Conservation (phyloP, 2,329 filamentous ascomycete species). For the Diaporthe vexans region DNA sequence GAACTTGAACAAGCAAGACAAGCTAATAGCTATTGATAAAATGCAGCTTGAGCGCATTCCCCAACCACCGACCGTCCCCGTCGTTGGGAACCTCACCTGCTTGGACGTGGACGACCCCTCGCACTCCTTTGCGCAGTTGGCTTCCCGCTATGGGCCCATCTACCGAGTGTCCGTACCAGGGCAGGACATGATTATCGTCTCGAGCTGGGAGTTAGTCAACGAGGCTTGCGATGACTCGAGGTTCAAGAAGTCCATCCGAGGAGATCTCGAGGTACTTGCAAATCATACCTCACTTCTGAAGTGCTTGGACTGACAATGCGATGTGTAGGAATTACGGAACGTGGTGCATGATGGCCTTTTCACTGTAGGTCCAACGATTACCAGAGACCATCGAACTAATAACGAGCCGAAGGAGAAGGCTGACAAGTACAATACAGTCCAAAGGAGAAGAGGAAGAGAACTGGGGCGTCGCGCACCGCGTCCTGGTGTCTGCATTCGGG, state of each 20-base stretch:
- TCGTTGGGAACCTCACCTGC: constrained; percentile 1
- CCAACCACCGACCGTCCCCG: neutral
- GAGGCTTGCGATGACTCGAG: constrained; percentile 48
- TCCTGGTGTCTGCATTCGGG: constrained; percentile 65
- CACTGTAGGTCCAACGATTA: neutral
- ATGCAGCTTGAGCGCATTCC: neutral
- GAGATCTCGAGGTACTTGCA: constrained; percentile 24
- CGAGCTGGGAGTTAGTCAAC: constrained; percentile 60
- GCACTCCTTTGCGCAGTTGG: neutral
- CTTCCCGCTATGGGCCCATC: constrained; percentile 9
- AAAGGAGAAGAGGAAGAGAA: constrained; percentile 49
- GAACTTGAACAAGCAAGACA: neutral
- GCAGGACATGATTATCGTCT: constrained; percentile 58
- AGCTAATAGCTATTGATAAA: neutral
- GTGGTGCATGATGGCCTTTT: constrained; percentile 16
- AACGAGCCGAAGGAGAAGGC: constrained; percentile 8
- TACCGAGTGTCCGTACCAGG: constrained; percentile 42
- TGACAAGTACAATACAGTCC: constrained; percentile 39
- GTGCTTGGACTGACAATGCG: neutral
- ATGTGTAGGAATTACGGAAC: neutral
- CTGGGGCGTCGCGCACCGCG: constrained; percentile 67
- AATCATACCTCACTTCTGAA: neutral
- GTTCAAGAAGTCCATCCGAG: constrained; percentile 40
- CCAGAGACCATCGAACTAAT: neutral
- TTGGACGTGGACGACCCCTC: constrained; percentile 11